Conservation (phyloP, 495 filamentous ascomycete genomes). For the Neurospora sp. region DNA sequence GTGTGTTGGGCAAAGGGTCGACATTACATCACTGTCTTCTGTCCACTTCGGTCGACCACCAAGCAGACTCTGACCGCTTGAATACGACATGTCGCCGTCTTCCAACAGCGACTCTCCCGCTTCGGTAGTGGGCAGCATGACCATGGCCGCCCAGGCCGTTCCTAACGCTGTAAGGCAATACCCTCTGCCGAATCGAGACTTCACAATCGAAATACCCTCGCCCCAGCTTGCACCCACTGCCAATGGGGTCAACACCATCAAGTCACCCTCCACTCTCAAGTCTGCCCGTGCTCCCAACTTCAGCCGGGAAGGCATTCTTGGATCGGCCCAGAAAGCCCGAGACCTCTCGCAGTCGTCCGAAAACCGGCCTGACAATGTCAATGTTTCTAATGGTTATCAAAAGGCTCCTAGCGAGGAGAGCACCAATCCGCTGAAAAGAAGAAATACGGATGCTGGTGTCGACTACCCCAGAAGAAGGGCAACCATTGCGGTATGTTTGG, state of each 20-base stretch:
- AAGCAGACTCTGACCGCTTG: not conserved
- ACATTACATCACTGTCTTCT: not conserved
- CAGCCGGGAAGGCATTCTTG: conserved; percentile 47
- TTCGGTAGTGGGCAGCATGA: conserved; percentile 30
- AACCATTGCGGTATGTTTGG: conserved; percentile 57
- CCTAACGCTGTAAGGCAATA: conserved; percentile 30
- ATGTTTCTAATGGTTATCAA: conserved; percentile 31
- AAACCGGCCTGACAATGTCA: conserved; percentile 22
- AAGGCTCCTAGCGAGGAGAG: conserved; percentile 42
- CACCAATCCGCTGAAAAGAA: conserved; percentile 49
- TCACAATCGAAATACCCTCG: conserved; percentile 38
- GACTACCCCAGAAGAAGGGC: conserved; percentile 62
- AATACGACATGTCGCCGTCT: conserved; percentile 35
- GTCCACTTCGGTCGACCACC: not conserved
- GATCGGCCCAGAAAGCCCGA: conserved; percentile 47
- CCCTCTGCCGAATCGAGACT: conserved; percentile 36
- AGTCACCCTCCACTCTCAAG: conserved; percentile 41
- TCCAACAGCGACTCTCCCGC: conserved; percentile 42
- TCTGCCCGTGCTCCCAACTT: conserved; percentile 38
- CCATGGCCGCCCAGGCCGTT: conserved; percentile 15
- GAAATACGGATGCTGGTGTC: conserved; percentile 53
- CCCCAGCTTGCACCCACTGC: conserved; percentile 28
- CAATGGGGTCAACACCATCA: conserved; percentile 36
- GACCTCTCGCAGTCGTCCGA: conserved; percentile 45
- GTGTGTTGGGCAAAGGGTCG: not conserved